Evolutionary conservation across 768 basidiomycete species (phyloP).

Genomic region (Tylopilus felleus): DNA sequence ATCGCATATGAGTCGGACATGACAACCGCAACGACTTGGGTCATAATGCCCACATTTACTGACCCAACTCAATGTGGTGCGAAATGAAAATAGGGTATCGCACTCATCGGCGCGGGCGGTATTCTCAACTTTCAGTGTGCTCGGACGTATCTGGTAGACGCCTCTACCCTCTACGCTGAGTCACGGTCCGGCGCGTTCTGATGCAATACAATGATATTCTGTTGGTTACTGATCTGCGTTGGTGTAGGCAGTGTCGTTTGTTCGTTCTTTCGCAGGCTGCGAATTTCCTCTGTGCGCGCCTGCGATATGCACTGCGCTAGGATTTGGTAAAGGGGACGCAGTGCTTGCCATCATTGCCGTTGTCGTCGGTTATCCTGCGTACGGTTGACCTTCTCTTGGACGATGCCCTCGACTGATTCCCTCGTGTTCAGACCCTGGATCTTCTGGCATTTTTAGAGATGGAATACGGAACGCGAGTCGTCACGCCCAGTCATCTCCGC

Average conservation of each 20-base stretch:
- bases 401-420: constrained; percentile 28
- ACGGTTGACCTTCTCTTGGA: constrained; percentile 1
- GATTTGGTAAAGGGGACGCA: constrained; percentile 68
- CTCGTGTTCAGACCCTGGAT: constrained; percentile 39
- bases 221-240: neutral
- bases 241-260: constrained; percentile 49
- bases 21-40: too few species aligned
- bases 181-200: constrained; percentile 54
- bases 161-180: constrained; percentile 64
- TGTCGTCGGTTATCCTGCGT: constrained; percentile 56
- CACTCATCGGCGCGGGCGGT: constrained; percentile 54
- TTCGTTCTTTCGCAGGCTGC: constrained; percentile 68
- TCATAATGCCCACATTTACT: neutral
- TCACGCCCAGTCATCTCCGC: constrained; percentile 27
- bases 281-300: constrained; percentile 76
- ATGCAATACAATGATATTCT: neutral
- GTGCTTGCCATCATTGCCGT: constrained; percentile 59
- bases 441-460: constrained; percentile 45
- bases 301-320: constrained; percentile 59
- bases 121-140: constrained; percentile 60
- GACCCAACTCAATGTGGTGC: neutral
- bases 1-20: too few species aligned
- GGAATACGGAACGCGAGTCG: constrained; percentile 48
- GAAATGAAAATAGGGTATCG: constrained; percentile 47
- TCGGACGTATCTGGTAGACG: constrained; percentile 66